Base-by-base conservation (phyloP, 768 basidiomycete genomes). In the Pleurotus pulmonarius region DNA sequence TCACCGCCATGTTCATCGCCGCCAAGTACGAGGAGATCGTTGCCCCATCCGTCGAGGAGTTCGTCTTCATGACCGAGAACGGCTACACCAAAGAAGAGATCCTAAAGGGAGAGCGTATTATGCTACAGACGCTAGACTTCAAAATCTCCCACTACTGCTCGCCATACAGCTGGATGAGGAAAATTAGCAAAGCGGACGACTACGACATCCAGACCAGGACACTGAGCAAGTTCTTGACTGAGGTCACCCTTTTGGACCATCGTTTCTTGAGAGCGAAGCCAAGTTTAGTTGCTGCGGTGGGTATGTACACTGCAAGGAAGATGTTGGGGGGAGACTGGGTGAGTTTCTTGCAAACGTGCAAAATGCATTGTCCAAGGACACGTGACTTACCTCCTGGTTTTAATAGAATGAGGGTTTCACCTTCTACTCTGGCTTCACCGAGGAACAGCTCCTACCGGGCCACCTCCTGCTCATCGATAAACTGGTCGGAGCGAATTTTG, bases 21-120 rank as follows among this genome's bases (percentile, higher is more conserved):
- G 89, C 94, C 57, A 99, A 99, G 73, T 99, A 98, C 75, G 97
- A 99, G 73, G 97, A 99, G 72, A 98, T 99, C 66, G 81, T 99
- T 56, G 96, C 97, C 0, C 97, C 97, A 0, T 89, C 88, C 4
- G 93, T 95, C 15, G 94, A 97, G n/a, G 96, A 98, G 71, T 99
- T 98, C 64, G 94, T 97, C 59, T 93, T 83, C 80, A 94, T 99
- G 92, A 96, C 96, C 16, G 93, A 98, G 72, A 90, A 89, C 58
- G 94, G 90, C 1, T 98, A 94, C 73, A 83, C 83, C 54, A 89
- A 87, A 71, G 96, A 98, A 56, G 97, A 99, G 73, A 94, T 99
- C 67, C 80, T 99, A 60, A 98, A 97, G 72, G 97, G 97, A 68
- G 97, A 99, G 73, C 86, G 92, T 38, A 98, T 98, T 68, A 87